These are phyloP conservation scores for Earliella scabrosa DNA, from an alignment of 1,284 basidiomycete species.

Conservation along the genomic window DNA sequence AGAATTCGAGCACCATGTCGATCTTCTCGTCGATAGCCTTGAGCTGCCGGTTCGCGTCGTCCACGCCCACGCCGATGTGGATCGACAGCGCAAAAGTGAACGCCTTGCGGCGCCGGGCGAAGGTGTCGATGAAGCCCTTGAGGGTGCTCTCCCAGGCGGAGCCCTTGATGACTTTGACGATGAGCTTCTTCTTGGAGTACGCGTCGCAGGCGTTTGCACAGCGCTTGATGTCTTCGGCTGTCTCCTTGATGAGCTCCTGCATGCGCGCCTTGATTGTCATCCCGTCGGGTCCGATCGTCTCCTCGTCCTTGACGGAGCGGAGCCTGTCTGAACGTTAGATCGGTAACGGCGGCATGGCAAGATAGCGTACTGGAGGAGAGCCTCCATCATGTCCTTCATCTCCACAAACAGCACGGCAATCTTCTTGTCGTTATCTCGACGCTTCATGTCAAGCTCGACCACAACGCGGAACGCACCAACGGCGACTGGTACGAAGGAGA, in stretches of 20 bases:
- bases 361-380: constrained; percentile 42
- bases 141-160: constrained; percentile 43
- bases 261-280: constrained; percentile 29
- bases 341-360: too few species aligned
- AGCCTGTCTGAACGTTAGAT: constrained; percentile 17
- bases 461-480: constrained; percentile 49
- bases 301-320: constrained; percentile 22
- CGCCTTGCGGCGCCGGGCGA: constrained; percentile 37
- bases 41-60: constrained; percentile 37
- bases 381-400: constrained; percentile 51
- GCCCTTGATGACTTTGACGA: constrained; percentile 43
- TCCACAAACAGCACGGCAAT: constrained; percentile 43
- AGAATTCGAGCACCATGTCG: constrained; percentile 11
- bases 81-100: constrained; percentile 39
- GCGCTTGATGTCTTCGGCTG: constrained; percentile 34
- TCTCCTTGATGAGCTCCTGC: constrained; percentile 23
- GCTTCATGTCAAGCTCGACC: constrained; percentile 42
- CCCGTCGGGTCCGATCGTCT: constrained; percentile 25
- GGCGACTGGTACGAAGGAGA: constrained; percentile 35
- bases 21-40: constrained; percentile 30
- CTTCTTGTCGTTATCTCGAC: constrained; percentile 48
- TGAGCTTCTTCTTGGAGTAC: constrained; percentile 33
- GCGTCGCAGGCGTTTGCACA: constrained; percentile 39
- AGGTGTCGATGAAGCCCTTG: constrained; percentile 36
- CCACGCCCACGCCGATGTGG: constrained; percentile 39